phyloP scores from a whole-genome alignment of 768 basidiomycete genomes.

The Trametes cubensis region DNA sequence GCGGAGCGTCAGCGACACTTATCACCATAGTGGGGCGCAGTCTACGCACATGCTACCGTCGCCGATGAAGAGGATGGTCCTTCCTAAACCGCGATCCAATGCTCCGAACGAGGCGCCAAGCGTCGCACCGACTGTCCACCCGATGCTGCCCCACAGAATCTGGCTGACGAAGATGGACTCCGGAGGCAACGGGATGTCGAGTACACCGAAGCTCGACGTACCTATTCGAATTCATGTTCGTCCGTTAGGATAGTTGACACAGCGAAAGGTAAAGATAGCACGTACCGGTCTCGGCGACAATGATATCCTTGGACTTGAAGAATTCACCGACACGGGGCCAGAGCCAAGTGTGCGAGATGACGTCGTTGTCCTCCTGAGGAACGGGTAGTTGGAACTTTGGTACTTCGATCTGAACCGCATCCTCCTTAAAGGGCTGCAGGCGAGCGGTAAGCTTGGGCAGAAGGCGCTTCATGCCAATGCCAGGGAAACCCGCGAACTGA shows the following conservation, averaged over 20 bases:
- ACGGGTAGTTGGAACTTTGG: conserved; percentile 44
- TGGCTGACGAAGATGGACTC: conserved; percentile 68
- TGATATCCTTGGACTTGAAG: conserved; percentile 72
- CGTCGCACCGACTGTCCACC: conserved; percentile 80
- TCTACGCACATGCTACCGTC: conserved; percentile 78
- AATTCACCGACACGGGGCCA: conserved; percentile 81
- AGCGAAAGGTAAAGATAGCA: background rate
- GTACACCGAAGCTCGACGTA: conserved; percentile 82
- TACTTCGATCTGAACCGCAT: conserved; percentile 49
- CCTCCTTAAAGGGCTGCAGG: conserved; percentile 44
- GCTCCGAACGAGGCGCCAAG: conserved; percentile 85
- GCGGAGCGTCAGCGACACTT: conserved; percentile 7
- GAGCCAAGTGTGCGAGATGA: conserved; percentile 78
- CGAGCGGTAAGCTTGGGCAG: conserved; percentile 69
- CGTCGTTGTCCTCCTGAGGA: conserved; percentile 50
- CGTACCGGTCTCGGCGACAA: conserved; percentile 85
- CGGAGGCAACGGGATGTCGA: conserved; percentile 80
- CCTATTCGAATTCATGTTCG: conserved; percentile 38
- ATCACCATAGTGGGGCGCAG: conserved; percentile 6
- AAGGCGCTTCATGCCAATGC: conserved; percentile 77
- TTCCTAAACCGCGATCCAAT: conserved; percentile 56
- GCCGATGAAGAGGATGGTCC: conserved; percentile 84
- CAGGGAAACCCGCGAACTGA: conserved; percentile 62
- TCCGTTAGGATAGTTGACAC: too few relatives aligned
- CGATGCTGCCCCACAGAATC: conserved; percentile 91